These are phyloP conservation scores for Acacia concinna DNA, from an alignment of 331 rosid species.

Conservation along the genomic window DNA sequence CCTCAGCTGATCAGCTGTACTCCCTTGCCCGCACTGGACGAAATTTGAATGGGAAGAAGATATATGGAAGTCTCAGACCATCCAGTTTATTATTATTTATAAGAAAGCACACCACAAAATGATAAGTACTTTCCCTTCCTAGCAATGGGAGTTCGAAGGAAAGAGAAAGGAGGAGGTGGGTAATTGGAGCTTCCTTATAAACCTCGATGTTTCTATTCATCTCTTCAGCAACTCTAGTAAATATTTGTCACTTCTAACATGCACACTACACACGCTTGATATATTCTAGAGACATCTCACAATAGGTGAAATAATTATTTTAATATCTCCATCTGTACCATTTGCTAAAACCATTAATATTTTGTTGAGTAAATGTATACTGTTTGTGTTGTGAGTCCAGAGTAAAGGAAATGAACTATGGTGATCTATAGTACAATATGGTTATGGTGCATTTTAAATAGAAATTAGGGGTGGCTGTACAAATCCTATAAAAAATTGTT, in stretches of 20 bases:
- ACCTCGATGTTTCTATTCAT: neutral
- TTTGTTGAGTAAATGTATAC: neutral
- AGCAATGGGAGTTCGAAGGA: neutral
- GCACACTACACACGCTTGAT: neutral
- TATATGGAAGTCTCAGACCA: neutral
- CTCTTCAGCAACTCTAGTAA: neutral
- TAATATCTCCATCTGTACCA: neutral
- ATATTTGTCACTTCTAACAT: neutral
- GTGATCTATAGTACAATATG: neutral
- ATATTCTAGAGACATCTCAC: neutral
- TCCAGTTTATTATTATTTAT: neutral
- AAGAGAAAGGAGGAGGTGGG: neutral
- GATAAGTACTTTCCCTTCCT: neutral
- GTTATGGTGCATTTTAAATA: neutral
- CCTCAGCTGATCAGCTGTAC: constrained; percentile 67
- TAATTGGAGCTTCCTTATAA: neutral
- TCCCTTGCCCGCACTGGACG: constrained; percentile 84
- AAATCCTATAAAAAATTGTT: neutral
- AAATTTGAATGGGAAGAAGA: neutral
- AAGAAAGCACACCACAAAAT: neutral
- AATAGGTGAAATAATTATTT: neutral
- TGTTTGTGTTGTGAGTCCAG: neutral
- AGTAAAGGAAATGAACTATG: neutral
- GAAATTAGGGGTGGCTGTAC: neutral
- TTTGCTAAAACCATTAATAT: neutral